Evolutionary conservation across 371 early-diverging fungal genomes (phyloP).

Genomic region (Rhizopus microsporus): DNA sequence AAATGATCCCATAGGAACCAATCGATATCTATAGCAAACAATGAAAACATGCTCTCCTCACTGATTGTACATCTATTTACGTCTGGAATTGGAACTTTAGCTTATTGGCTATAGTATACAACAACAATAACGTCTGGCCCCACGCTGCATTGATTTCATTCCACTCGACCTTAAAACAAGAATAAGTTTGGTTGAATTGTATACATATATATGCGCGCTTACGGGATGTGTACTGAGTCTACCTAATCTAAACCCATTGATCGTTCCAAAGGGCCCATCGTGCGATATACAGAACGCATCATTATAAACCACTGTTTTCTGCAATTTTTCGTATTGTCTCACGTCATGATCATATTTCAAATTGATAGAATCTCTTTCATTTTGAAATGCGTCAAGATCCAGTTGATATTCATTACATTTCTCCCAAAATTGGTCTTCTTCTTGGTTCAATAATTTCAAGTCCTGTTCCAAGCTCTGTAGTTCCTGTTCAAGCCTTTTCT

Average conservation of each 20-base stretch:
- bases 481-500: conserved; percentile 56
- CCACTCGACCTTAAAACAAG: conserved; percentile 77
- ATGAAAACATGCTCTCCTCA: background rate
- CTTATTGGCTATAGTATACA: conserved; percentile 86
- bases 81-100: conserved; percentile 81
- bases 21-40: conserved; percentile 58
- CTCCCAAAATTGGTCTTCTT: conserved; percentile 73
- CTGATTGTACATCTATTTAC: conserved; percentile 34
- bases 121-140: conserved; percentile 86
- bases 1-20: conserved; percentile 92
- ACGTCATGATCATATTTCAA: conserved; percentile 78
- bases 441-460: conserved; percentile 60
- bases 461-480: conserved; percentile 64
- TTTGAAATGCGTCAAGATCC: conserved; percentile 63
- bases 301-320: conserved; percentile 91
- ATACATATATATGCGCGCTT: conserved; percentile 6
- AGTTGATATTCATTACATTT: conserved; percentile 73
- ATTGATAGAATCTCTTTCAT: conserved; percentile 80
- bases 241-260: conserved; percentile 93
- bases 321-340: conserved; percentile 77
- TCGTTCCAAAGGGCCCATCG: conserved; percentile 87
- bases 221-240: conserved; percentile 74
- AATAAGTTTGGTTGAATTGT: too few relatives aligned
- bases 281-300: conserved; percentile 90
- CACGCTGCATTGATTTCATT: conserved; percentile 95